A percentile compares a stretch with the other conserved stretches of the same genome.
Evolutionary conservation across 208 protist genomes (phyloP).

Genomic region (Leishmania arabica): DNA sequence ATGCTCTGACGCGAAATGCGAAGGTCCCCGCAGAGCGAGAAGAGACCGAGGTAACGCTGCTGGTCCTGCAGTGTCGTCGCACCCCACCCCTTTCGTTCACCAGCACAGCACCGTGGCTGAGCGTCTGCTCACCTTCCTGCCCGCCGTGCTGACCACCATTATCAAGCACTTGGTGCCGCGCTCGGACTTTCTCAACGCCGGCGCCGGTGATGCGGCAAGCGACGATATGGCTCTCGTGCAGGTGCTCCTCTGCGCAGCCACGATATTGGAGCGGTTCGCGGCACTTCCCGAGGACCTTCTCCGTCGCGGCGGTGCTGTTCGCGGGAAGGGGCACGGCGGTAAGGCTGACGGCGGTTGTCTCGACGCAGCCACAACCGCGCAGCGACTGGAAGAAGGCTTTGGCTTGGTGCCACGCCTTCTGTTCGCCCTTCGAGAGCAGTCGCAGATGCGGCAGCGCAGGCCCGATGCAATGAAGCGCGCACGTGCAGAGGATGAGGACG

Average conservation of each 20-base stretch:
- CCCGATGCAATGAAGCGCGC: conserved; percentile 9
- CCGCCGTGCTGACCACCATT: conserved; percentile 16
- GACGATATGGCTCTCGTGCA: conserved; percentile 24
- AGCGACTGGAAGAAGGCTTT: conserved; percentile 33
- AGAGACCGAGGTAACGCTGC: background rate
- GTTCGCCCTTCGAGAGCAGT: conserved; percentile 39
- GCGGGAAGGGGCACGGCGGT: background rate
- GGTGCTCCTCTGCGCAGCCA: conserved; percentile 20
- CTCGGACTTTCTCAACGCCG: background rate
- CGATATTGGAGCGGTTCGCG: conserved; percentile 26
- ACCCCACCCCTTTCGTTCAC: conserved; percentile 1
- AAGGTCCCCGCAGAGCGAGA: background rate
- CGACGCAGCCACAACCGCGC: background rate
- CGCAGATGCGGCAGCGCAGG: background rate
- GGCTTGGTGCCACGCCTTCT: conserved; percentile 35
- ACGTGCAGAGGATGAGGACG: background rate
- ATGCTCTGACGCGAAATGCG: too few relatives aligned
- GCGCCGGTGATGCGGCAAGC: background rate
- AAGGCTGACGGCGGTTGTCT: background rate
- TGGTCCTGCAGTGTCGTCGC: background rate
- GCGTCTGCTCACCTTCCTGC: conserved; percentile 28
- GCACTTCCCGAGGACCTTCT: conserved; percentile 28
- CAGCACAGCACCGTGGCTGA: conserved; percentile 22
- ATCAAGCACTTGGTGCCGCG: conserved; percentile 18
- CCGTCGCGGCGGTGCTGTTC: conserved; percentile 2